Evolutionary conservation across 768 basidiomycete species (phyloP), one percentile per base, ranked within the genome.

Genomic region (Auricularia cornea): DNA sequence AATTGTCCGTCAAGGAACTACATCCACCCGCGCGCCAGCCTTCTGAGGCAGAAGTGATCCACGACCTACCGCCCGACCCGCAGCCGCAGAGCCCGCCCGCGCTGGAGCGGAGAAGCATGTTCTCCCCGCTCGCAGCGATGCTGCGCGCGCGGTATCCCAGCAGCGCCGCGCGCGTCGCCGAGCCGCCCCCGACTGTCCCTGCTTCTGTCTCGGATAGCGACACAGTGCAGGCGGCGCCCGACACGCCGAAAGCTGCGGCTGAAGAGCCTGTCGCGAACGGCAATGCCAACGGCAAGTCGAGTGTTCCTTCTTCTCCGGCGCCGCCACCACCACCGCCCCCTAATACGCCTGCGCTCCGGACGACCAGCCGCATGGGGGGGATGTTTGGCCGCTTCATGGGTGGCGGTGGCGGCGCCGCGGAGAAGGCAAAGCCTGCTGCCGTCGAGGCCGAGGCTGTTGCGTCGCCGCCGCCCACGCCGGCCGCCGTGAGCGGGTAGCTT

Each of bases 71-170:
- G 38, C 2, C 40, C 38, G 29, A 56, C 40, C 28, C 63, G n/a
- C 32, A 30, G 59, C 26, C 44, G 35, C 16, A 32, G 38, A 23
- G 40, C 62, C 28, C 28, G 44, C 16, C 33, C 63, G 26, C 65
- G 56, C 11, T 60, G 59, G 44, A 54, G 26, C 48, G 62, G n/a
- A 54, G 44, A 3, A 54, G 54, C 28, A 33, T 54, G 52, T 62
- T 62, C 62, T 66, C 62, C 3, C 68, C 68, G 16, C 59, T 69
- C 29, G 65, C 68, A 16, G 62, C 67, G 23, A 66, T 69, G 56
- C 63, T 69, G 61, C 83, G 87, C 40, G 77, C 80, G 26, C 83
- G 87, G 59, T 81, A 88, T 70, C 81, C 85, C 32, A 82, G 85
- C 23, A 77, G 70, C 59, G 63, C 67, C 60, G 70, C 70, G 26